Conservation (phyloP, 306 rosid genomes). For the Delonix regia region DNA sequence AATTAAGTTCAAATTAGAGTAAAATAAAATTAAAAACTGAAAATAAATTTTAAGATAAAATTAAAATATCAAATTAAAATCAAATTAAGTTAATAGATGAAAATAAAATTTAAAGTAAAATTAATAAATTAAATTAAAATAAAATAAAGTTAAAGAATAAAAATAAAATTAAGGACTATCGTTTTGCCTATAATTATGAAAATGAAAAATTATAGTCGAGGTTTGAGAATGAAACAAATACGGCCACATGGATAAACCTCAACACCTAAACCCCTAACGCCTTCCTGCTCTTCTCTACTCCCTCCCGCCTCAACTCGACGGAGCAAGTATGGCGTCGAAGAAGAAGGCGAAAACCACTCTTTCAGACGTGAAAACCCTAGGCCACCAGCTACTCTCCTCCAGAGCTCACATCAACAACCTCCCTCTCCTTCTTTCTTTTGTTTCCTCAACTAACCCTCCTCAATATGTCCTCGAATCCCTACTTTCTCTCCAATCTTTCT, state of each 20-base stretch:
- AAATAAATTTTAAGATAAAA: too few relatives aligned
- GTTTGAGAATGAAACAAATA: too few relatives aligned
- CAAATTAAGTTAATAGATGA: too few relatives aligned
- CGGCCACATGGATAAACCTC: background rate
- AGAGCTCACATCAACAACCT: constrained; percentile 82
- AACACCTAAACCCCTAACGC: background rate
- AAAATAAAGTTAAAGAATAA: too few relatives aligned
- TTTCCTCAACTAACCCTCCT: constrained; percentile 77
- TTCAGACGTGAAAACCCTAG: constrained; percentile 75
- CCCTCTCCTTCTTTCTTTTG: constrained; percentile 67
- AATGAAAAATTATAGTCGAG: too few relatives aligned
- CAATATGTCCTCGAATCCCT: constrained; percentile 72
- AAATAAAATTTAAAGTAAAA: too few relatives aligned
- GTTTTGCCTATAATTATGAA: too few relatives aligned
- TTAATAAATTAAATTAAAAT: too few relatives aligned
- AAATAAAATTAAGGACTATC: too few relatives aligned
- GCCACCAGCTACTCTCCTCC: constrained; percentile 74
- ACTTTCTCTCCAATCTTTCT: constrained; percentile 82
- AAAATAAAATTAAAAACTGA: too few relatives aligned
- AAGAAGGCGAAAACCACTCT: constrained; percentile 45
- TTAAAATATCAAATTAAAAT: too few relatives aligned
- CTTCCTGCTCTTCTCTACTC: background rate
- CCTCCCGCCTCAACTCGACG: background rate
- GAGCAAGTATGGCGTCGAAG: constrained; percentile 37
- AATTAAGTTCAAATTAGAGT: too few relatives aligned